Evolutionary conservation across 2,329 filamentous ascomycete genomes (phyloP), one percentile per base, ranked within the genome.

Genomic region (Sphaerostilbella broomeana): DNA sequence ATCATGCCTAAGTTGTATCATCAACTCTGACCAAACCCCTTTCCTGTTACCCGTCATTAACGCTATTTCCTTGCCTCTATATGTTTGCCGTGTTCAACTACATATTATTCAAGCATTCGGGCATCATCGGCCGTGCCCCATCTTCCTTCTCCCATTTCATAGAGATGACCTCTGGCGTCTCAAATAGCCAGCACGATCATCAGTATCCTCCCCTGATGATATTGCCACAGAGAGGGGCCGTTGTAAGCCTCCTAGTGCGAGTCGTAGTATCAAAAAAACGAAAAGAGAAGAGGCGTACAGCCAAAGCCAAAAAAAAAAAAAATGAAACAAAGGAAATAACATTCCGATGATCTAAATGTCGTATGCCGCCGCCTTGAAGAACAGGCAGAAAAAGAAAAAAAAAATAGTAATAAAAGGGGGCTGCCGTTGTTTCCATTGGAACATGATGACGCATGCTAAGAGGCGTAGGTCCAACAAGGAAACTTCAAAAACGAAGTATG

Each of bases 51-150:
- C 31, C 37, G 20, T 43, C 41, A 38, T 42, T 41, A 44, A 44
- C 33, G 42, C 42, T 44, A 27, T 47, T 41, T 27, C 29, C 30
- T 36, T 42, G 29, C 42, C 38, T 48, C 49, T 48, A 48, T 51
- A 40, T 45, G 32, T 48, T 44, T 47, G 42, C 42, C 43, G 29
- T 51, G 43, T 48, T 49, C 49, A 49, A 47, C 45, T 49, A 49
- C 44, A 42, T 42, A 51, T 51, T 54, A 54, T 54, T 54, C 51
- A 54, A 54, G 46, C 49, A 42, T 47, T 35, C 36, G 33, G 37
- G 36, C 36, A 32, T 34, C 42, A 31, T 17, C 16, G 31, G 28
- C 18, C 37, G 25, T 31, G 26, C 17, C 37, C 20, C 32, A 34
- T 36, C 16, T 29, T 40, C 29, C 40, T 27, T 29, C 35, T 35